phyloP scores from a whole-genome alignment of 352 stramenopile species.

The Detonula confervacea region DNA sequence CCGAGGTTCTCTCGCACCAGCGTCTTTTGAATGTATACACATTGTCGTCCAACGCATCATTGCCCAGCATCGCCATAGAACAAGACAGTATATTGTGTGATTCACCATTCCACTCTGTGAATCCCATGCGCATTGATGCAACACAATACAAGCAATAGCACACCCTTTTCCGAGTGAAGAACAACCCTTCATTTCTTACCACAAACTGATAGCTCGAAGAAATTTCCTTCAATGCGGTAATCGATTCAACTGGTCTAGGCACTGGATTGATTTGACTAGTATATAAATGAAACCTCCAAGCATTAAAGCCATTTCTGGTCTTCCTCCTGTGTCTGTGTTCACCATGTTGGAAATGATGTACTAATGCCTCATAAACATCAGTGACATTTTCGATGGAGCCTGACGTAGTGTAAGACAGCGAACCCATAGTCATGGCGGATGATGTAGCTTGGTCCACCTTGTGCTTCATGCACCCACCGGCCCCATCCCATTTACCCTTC shows the following conservation, averaged over 20 bases:
- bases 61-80: background rate
- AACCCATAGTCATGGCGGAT: background rate
- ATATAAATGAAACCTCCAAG: background rate
- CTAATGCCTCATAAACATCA: background rate
- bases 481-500: background rate
- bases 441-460: background rate
- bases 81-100: background rate
- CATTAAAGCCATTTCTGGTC: background rate
- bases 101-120: background rate
- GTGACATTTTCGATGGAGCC: background rate
- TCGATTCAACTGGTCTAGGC: background rate
- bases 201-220: background rate
- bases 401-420: background rate
- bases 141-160: background rate
- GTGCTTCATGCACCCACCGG: background rate
- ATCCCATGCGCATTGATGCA: background rate
- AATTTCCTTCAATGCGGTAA: background rate
- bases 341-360: background rate
- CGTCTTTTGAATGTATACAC: background rate
- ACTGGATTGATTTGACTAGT: background rate
- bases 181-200: background rate
- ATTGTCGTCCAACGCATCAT: background rate
- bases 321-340: background rate
- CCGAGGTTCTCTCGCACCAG: background rate
- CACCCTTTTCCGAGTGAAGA: too few species aligned